Evolutionary conservation across 1,284 basidiomycete species (phyloP).

Genomic region (Fomitopsis schrenkii): DNA sequence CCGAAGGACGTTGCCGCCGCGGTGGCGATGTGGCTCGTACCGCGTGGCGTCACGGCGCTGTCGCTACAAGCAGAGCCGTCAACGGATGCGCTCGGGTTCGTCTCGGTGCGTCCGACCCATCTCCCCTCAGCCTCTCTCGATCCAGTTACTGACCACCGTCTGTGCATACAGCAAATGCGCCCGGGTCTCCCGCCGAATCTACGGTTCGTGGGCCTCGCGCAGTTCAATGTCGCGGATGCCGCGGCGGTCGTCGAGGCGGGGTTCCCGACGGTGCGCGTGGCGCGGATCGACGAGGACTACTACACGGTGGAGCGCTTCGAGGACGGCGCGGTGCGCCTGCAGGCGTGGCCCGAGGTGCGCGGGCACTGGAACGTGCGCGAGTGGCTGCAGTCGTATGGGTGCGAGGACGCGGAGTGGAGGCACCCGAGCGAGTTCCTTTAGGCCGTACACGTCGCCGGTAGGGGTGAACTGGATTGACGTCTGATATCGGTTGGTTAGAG

Average conservation of each 20-base stretch:
- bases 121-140: neutral
- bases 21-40: conserved; percentile 65
- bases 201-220: conserved; percentile 50
- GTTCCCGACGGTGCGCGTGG: conserved; percentile 55
- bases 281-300: conserved; percentile 49
- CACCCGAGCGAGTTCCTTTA: conserved; percentile 26
- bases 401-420: conserved; percentile 27
- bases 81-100: conserved; percentile 26
- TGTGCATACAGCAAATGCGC: conserved; percentile 47
- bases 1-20: conserved; percentile 60
- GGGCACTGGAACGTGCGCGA: conserved; percentile 49
- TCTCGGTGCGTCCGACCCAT: conserved; percentile 21
- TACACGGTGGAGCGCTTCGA: conserved; percentile 53
- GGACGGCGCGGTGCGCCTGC: conserved; percentile 16
- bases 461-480: neutral
- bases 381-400: conserved; percentile 53
- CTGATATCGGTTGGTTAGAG: neutral
- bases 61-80: conserved; percentile 41
- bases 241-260: conserved; percentile 47
- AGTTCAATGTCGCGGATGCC: conserved; percentile 42
- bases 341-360: conserved; percentile 52
- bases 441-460: neutral
- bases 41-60: conserved; percentile 50
- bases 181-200: conserved; percentile 51
- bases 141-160: neutral